Base-by-base conservation (phyloP, 495 filamentous ascomycete species). In the Trichocladium antarcticum region DNA sequence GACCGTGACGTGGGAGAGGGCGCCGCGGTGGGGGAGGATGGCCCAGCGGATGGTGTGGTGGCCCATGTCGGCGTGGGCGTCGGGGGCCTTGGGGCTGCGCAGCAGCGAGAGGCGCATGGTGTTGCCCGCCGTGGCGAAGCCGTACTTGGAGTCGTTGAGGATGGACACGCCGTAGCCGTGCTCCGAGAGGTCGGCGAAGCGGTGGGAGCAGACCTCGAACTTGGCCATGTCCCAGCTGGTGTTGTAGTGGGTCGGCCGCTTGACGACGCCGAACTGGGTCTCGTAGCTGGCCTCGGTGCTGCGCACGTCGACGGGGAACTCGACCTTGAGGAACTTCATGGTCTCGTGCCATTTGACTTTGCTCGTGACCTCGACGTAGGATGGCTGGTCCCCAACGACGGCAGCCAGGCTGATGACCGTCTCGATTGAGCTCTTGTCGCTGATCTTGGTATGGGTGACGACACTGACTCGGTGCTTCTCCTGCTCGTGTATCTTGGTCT, bases 221-320 rank as follows among this genome's bases (percentile, higher is more conserved):
- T 95, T 95, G 57, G 92, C 92, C 90, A 95, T 95, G 57, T 98
- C 92, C 92, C 92, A 98, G 62, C 78, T 84, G 16, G 89, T 95
- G 67, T 95, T 95, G 72, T 92, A 95, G 69, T 95, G 92, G 0
- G 92, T 98, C 8, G 92, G 89, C 35, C 92, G 80, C 52, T 75
- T 75, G 52, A 93, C 77, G 47, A 95, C 78, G 54, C 92, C 93
- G 57, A 86, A 98, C 60, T 94, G 87, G 21, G 89, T 94, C 61
- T 96, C 92, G 59, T 96, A 96, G n/a, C 81, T 86, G 10, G 90
- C 90, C 64, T 95, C 87, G 0, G 87, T 95, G 62, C 90, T 94
- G 51, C 79, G 74, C 44, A 98, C 73, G 65, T 95, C 87, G 34
- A 95, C 89, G 0, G 92, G 92, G 68, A 98, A 97, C 65, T 98